Evolutionary conservation across 2,329 filamentous ascomycete species (phyloP), one percentile per base, ranked within the genome.

Genomic region (Neonectria sp.): DNA sequence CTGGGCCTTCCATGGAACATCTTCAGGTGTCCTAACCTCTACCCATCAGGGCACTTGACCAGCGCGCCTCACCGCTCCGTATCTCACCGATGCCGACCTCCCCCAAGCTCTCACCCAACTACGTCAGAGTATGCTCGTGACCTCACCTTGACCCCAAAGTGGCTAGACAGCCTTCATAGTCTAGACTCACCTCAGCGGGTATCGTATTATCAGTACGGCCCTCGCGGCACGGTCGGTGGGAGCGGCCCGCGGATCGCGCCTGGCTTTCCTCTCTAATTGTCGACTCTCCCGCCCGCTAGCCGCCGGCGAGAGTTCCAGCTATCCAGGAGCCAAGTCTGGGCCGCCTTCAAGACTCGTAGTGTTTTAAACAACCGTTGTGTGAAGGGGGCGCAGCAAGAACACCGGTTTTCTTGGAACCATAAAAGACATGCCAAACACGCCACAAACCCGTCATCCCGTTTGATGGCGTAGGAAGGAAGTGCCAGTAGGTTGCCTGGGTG

Each of bases 51-150:
- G 29, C 51, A 53, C 51, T 53, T 53, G 51, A 53, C 51, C 31
- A 52, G n/a, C 49, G 37, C 25, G 31, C n/a, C 31, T 21, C 51
- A 53, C 51, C 31, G 51, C 31, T 35, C 9, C 29, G 6, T 9
- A 37, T 53, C 51, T 35, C 51, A 37, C 51, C 55, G 29, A 27
- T 29, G 40, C 29, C 49, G 35, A 27, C 51, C 17, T 21, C 27
- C 17, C 56, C 6, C 6, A 49, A 43, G 29, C 56, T 15, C 56
- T 25, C 46, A 60, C 52, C 33, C 29, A 27, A 56, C 63, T 66
- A 66, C 58, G 63, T 61, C 58, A 61, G 57, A 57, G 15, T 27
- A 66, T 48, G 25, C 63, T 46, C 57, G 63, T 66, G 63, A 66
- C 63, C 37, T 66, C 53, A 37, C 53, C 52, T 61, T 37, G 58